Base-by-base conservation (phyloP, 768 basidiomycete genomes). In the Leccinum uliginosum region DNA sequence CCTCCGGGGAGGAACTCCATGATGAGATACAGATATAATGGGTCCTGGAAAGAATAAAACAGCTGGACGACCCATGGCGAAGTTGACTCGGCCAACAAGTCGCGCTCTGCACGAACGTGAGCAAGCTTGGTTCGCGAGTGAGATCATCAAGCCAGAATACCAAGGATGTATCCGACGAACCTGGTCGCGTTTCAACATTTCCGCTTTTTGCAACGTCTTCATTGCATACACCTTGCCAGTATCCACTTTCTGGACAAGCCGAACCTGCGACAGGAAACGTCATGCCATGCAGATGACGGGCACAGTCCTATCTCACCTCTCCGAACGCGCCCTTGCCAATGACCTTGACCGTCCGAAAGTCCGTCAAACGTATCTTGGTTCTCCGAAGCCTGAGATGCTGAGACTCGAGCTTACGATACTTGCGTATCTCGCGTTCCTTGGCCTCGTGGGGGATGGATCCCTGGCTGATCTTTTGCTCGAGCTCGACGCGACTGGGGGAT, bases 121-220 rank as follows among this genome's bases (percentile, higher is more conserved):
- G 96, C 96, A 55, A 98, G 83, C 96, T 98, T 59, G 53, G 53
- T 35, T 43, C 50, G 43, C 24, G 45, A 56, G 54, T 55, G 54
- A 58, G 61, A 49, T 58, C 38, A 50, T 47, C 35, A 27, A 48
- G 27, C 15, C 11, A 35, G 24, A 45, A n/a, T 5, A 35, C 21
- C 32, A 34, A 34, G 34, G 40, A 24, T 24, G 27, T 29, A 49
- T 46, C 6, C 21, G 15, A 65, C 84, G 55, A 54, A 93, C 96
- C 83, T 98, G 96, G 72, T 99, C 96, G 65, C 96, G 92, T 74
- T 97, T 96, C 78, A 99, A 87, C 96, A 99, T 99, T 74, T 99
- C 96, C 40, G 89, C 87, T 77, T 99, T 99, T 74, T 92, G 87
- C 69, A 99, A 74, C 61, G 94, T 97, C 81, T 99, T 99, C 96